Evolutionary conservation across 257 asterid genomes (phyloP), one percentile per base, ranked within the genome.

Genomic region (Nicotiana tomentosiformis): DNA sequence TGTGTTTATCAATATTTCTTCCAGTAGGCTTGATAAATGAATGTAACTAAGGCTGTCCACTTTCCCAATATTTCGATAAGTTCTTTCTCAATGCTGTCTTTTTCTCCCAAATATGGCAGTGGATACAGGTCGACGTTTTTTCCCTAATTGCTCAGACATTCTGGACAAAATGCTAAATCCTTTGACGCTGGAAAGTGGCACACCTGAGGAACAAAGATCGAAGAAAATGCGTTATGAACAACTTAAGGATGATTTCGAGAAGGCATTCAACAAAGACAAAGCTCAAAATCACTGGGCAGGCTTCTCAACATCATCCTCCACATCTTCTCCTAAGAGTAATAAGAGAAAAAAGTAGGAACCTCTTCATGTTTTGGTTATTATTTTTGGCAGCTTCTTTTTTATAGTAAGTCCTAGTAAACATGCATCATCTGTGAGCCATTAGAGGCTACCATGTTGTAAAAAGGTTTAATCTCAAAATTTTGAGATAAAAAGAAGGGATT

Each of bases 91-190:
- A 33, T 33, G 1, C 10, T 58, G 33, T 70, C 11, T 79, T 65
- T 77, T 37, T 4, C 23, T 4, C 60, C 33, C 46, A 30, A 35
- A 43, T 43, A 12, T 82, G 84, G 79, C 91, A 93, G 97, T 89
- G 89, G 95, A 89, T 37, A 91, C 94, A 0, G 97, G 94, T 3
- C 88, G 90, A 57, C 92, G 94, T 12, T 93, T 88, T 81, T 94
- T 94, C 90, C 98, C 99, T 5, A 92, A 89, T 77, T 95, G 98
- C 91, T 91, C 98, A 0, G 93, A 88, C 79, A 90, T 93, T 74
- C 85, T 95, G 87, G 95, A 93, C 69, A 98, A 93, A 29, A 83
- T 87, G 4, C 84, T 90, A 1, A 96, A 94, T 2, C 66, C 91
- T 3, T 88, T 91, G 51, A 83, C 90, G n/a, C 68, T 93, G 81